These are phyloP conservation scores for Remersonia thermophila DNA, from an alignment of 2,329 filamentous ascomycete genomes.

Conservation along the genomic window DNA sequence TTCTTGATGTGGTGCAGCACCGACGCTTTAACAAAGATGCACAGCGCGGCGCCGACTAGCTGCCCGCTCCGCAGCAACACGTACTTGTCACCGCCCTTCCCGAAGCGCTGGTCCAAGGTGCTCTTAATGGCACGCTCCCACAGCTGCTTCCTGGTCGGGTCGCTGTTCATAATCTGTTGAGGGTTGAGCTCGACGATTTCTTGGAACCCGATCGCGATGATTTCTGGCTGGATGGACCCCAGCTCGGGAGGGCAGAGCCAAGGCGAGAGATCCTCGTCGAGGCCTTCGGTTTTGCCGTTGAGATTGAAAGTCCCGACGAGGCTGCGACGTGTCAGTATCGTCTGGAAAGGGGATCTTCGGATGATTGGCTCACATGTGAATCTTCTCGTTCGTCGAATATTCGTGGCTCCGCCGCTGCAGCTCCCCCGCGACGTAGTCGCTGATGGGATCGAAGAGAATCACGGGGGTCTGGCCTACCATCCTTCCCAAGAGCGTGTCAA, in stretches of 20 bases:
- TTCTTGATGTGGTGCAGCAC: constrained; percentile 78
- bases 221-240: constrained; percentile 58
- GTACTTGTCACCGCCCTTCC: constrained; percentile 61
- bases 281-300: constrained; percentile 72
- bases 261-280: constrained; percentile 64
- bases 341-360: background rate
- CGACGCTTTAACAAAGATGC: constrained; percentile 78
- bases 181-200: constrained; percentile 97
- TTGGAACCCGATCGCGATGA: constrained; percentile 87
- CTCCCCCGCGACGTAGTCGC: constrained; percentile 74
- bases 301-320: constrained; percentile 84
- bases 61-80: constrained; percentile 85
- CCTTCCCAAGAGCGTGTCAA: constrained; percentile 81
- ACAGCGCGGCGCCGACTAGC: constrained; percentile 83
- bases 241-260: constrained; percentile 65
- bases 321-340: constrained; percentile 22
- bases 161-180: constrained; percentile 98
- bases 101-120: constrained; percentile 62
- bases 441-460: constrained; percentile 84
- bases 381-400: constrained; percentile 61
- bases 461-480: constrained; percentile 75
- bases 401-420: constrained; percentile 55
- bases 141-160: constrained; percentile 68
- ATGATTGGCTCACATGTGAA: constrained; percentile 53
- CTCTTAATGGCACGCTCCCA: constrained; percentile 78